phyloP scores from a whole-genome alignment of 306 rosid genomes.

The Clitoria ternatea region DNA sequence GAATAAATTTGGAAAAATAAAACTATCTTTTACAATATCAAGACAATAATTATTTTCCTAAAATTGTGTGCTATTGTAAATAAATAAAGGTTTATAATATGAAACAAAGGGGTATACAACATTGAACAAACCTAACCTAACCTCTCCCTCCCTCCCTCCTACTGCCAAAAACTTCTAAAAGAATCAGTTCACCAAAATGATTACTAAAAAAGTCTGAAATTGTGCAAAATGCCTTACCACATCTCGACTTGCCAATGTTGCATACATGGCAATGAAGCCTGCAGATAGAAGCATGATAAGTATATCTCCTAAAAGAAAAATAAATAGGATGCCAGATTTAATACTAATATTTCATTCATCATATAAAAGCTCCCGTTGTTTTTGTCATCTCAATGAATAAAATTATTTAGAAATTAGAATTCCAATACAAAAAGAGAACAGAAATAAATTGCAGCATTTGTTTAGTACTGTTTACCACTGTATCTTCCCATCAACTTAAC shows the following conservation, averaged over 20 bases:
- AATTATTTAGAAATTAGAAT: neutral
- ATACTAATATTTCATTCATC: slow-evolving; percentile 4
- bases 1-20: too few relatives aligned
- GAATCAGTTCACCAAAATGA: slow-evolving; percentile 10
- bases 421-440: neutral
- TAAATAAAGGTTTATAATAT: too few relatives aligned
- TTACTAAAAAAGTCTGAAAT: slow-evolving; percentile 14
- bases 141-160: too few relatives aligned
- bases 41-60: too few relatives aligned
- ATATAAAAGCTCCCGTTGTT: neutral
- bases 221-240: slow-evolving; percentile 63
- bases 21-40: too few relatives aligned
- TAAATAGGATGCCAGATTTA: slow-evolving; percentile 25
- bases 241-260: slow-evolving; percentile 96
- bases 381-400: slow-evolving; percentile 14
- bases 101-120: too few relatives aligned
- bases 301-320: slow-evolving; percentile 25
- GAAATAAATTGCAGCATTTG: neutral
- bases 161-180: too few relatives aligned
- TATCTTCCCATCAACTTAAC: slow-evolving; percentile 96
- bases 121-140: too few relatives aligned
- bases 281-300: slow-evolving; percentile 46
- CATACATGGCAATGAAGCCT: slow-evolving; percentile 93
- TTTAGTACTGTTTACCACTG: slow-evolving; percentile 56
- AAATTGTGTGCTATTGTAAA: too few relatives aligned